Evolutionary conservation across 2,329 filamentous ascomycete genomes (phyloP).

Genomic region (Aureobasidium lini): DNA sequence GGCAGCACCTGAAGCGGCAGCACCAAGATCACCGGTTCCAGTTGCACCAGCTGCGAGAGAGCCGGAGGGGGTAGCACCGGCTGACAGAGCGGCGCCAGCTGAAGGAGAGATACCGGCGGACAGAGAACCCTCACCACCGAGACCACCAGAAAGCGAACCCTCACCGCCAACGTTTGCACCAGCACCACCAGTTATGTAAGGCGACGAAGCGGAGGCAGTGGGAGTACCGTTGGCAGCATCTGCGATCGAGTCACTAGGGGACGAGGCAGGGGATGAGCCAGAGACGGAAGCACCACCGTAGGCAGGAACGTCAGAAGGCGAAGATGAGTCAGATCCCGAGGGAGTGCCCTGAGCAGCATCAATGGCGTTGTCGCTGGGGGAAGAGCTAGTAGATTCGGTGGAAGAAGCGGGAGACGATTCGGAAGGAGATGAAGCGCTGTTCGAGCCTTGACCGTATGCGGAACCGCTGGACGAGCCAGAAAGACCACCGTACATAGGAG

Average conservation of each 20-base stretch:
- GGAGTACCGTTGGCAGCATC: constrained; percentile 36
- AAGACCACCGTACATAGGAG: neutral
- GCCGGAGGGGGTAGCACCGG: neutral
- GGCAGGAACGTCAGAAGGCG: too few relatives aligned
- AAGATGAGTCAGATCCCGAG: too few relatives aligned
- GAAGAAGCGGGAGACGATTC: neutral
- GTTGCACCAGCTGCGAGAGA: neutral
- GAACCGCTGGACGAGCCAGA: neutral
- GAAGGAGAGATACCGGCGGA: neutral
- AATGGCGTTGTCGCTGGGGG: neutral
- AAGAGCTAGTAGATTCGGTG: neutral
- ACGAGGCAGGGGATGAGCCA: neutral
- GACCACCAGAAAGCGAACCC: neutral
- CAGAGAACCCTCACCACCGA: neutral
- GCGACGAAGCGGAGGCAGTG: constrained; percentile 28
- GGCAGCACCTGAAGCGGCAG: neutral
- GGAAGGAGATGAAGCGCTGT: constrained; percentile 6
- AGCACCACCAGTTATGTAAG: constrained; percentile 22
- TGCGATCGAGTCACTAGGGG: constrained; percentile 23
- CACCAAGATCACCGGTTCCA: constrained; percentile 15
- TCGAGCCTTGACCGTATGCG: neutral
- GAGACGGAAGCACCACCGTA: neutral
- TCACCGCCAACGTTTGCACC: neutral
- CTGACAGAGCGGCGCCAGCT: neutral
- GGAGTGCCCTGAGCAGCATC: neutral